These are phyloP conservation scores for Populus euphratica DNA, from an alignment of 345 rosid species.

Conservation along the genomic window DNA sequence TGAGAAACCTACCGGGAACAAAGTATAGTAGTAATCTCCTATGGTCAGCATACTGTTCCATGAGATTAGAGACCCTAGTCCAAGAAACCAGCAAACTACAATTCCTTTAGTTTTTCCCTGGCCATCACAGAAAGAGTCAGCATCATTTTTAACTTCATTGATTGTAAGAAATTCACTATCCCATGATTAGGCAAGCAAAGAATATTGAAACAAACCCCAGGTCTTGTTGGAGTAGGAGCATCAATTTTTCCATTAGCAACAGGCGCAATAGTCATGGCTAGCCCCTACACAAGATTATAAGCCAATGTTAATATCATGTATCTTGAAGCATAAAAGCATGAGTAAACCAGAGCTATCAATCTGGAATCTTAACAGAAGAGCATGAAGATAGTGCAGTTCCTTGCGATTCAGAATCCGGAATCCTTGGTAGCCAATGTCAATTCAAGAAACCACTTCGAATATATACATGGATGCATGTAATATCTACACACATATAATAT, in stretches of 20 bases:
- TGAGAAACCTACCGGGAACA: conserved; percentile 51
- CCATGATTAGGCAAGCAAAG: no score
- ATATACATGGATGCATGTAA: background rate
- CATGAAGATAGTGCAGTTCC: background rate
- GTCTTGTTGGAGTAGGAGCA: background rate
- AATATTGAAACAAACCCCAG: background rate
- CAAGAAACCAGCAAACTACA: conserved; percentile 72
- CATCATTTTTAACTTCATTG: background rate
- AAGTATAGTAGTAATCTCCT: conserved; percentile 64
- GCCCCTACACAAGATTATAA: background rate
- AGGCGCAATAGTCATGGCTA: background rate
- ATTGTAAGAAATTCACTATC: background rate
- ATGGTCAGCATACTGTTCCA: conserved; percentile 90
- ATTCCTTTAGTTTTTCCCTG: conserved; percentile 70
- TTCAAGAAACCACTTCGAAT: background rate
- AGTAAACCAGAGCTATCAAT: background rate
- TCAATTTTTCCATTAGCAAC: background rate
- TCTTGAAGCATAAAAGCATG: background rate
- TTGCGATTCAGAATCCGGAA: background rate
- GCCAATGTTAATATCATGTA: background rate
- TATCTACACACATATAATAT: background rate
- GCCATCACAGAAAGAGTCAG: background rate
- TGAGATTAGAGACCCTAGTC: conserved; percentile 69
- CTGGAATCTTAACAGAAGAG: background rate
- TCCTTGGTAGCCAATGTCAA: background rate